Evolutionary conservation across 2,329 filamentous ascomycete species (phyloP).

Genomic region (Aspergillus ochraceoroseus): DNA sequence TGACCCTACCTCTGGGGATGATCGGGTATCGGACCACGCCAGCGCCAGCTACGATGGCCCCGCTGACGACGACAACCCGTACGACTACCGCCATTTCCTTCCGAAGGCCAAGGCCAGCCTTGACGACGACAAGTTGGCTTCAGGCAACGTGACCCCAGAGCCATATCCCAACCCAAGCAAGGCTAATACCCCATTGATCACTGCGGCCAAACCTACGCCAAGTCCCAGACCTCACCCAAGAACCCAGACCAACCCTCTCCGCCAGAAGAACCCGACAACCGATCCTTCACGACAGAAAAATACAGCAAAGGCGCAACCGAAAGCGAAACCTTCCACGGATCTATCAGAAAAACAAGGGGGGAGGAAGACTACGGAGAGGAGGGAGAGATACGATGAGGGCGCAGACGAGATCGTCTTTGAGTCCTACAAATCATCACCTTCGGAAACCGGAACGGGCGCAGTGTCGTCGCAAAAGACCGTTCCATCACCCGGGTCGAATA

Average conservation of each 20-base stretch:
- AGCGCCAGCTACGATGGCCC: conserved; percentile 43
- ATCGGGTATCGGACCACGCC: conserved; percentile 27
- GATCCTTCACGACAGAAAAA: conserved; percentile 22
- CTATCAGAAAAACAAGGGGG: conserved; percentile 6
- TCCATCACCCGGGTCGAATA: conserved; percentile 40
- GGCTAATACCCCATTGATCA: conserved; percentile 33
- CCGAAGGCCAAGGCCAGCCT: conserved; percentile 41
- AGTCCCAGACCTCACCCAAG: conserved; percentile 28
- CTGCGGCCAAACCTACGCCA: conserved; percentile 25
- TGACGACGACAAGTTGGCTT: conserved; percentile 33
- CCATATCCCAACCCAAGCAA: conserved; percentile 31
- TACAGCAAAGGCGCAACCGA: conserved; percentile 20
- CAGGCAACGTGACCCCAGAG: conserved; percentile 37
- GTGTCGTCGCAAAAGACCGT: conserved; percentile 31
- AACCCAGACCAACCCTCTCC: conserved; percentile 34
- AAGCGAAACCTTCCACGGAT: conserved; percentile 22
- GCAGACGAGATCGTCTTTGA: conserved; percentile 23
- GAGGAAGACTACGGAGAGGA: neutral
- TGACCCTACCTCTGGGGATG: conserved; percentile 35
- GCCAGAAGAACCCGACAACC: conserved; percentile 25
- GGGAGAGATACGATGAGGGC: conserved; percentile 16
- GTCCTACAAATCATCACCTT: conserved; percentile 26
- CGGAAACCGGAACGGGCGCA: conserved; percentile 31
- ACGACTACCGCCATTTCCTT: conserved; percentile 49
- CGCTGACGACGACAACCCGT: conserved; percentile 46